phyloP scores from a whole-genome alignment of 192 early-diverging fungal species.

The Backusella circina region DNA sequence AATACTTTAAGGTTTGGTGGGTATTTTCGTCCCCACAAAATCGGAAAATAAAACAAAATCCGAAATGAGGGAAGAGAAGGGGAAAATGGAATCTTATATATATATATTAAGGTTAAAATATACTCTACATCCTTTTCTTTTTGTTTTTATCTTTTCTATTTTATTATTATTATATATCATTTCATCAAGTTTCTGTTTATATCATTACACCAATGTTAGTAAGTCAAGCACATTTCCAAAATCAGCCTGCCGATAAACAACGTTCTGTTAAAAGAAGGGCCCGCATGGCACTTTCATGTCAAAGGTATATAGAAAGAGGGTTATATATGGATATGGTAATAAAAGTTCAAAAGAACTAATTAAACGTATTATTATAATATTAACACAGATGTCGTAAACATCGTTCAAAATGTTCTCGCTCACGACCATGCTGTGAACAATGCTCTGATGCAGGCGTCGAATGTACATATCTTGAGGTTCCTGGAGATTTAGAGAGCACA shows the following conservation, averaged over 20 bases:
- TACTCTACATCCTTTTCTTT: neutral
- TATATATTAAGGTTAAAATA: neutral
- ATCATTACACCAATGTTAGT: neutral
- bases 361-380: neutral
- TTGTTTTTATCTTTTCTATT: neutral
- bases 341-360: neutral
- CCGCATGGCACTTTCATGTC: conserved; percentile 24
- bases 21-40: neutral
- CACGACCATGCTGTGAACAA: conserved; percentile 27
- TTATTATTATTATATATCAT: neutral
- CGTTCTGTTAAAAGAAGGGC: conserved; percentile 21
- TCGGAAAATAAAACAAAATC: neutral
- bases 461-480: conserved; percentile 26
- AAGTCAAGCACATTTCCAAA: neutral
- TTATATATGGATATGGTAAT: neutral
- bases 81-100: neutral
- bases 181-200: neutral
- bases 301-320: conserved; percentile 8
- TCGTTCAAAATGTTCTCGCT: conserved; percentile 31
- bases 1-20: neutral
- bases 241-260: neutral
- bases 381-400: conserved; percentile 25
- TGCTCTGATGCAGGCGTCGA: conserved; percentile 16
- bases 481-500: conserved; percentile 36
- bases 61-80: neutral